Base-by-base conservation (phyloP, 129 eudicot species). In the Tagetes patula region DNA sequence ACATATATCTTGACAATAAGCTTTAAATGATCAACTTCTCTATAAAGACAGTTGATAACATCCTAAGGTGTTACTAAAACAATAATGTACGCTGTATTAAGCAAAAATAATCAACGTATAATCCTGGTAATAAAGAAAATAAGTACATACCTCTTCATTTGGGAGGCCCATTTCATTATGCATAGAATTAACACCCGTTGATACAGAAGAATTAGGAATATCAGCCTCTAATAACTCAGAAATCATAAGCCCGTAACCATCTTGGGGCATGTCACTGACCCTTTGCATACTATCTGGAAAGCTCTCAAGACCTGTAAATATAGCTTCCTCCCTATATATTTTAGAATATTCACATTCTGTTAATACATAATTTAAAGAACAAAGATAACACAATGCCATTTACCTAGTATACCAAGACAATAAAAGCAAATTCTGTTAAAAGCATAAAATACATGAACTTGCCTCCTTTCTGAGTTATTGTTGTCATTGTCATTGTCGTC, bases 201-300 rank as follows among this genome's bases (percentile, higher is more conserved):
- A 80, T 39, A 85, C 96, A 69, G 89, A 80, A 76, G 98, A 81
- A 75, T 85, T 83, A 14, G 94, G 90, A 76, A 85, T 79, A 76
- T 88, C 96, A 63, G 82, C 82, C 9, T 88, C 96, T 38, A 95
- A 87, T 78, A 90, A 82, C 77, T 91, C 99, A 2, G 99, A 90
- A 59, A 91, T 84, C 99, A 95, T 90, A 79, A 88, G 93, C 81
- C 99, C 99, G 82, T 90, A 95, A 73, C 97, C 99, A 77, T 88
- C 97, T 76, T 88, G 94, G 10, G 88, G 85, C 59, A 83, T 84
- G 37, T 80, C 96, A 65, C 80, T 88, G 41, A 79, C 80, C 80
- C 80, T 83, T 67, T 78, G 89, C 73, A 84, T 68, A 77, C 85
- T 83, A 65, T 78, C 84, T 2, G 83, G 85, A 80, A 88, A 88